phyloP scores from a whole-genome alignment of 805 yeast genomes.

The Candida incommunis region DNA sequence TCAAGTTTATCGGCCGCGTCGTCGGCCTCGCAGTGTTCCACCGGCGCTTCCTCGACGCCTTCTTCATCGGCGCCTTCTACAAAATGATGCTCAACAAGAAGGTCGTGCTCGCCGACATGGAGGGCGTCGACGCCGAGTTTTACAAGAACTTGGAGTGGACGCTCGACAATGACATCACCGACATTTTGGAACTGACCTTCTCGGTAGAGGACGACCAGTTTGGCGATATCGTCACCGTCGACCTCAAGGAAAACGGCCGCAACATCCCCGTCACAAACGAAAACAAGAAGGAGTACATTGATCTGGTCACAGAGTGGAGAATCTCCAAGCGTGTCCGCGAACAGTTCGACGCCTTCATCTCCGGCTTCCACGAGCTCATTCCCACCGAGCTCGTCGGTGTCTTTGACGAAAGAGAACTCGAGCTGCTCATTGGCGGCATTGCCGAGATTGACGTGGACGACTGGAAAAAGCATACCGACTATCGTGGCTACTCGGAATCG shows the following conservation, averaged over 20 bases:
- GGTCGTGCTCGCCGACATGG: conserved; percentile 93
- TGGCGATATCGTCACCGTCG: conserved; percentile 83
- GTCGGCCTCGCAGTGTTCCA: conserved; percentile 98
- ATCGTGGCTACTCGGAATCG: conserved; percentile 91
- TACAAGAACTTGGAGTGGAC: conserved; percentile 93
- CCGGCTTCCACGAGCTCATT: conserved; percentile 92
- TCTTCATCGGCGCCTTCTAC: conserved; percentile 95
- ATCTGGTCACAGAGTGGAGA: conserved; percentile 90
- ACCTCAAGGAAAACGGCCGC: conserved; percentile 78
- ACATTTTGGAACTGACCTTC: conserved; percentile 75
- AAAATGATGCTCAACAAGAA: conserved; percentile 94
- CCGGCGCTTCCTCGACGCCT: conserved; percentile 92
- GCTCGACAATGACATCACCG: conserved; percentile 85
- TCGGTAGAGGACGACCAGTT: conserved; percentile 80
- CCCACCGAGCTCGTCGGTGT: conserved; percentile 95
- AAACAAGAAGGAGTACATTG: conserved; percentile 90
- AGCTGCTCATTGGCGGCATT: conserved; percentile 92
- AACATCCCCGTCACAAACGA: conserved; percentile 88
- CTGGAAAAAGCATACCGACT: conserved; percentile 98
- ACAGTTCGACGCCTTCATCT: conserved; percentile 91
- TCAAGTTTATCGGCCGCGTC: conserved; percentile 95
- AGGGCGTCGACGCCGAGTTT: conserved; percentile 96
- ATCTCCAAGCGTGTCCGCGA: conserved; percentile 85
- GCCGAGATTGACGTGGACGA: conserved; percentile 97
- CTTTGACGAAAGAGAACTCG: conserved; percentile 95